Base-by-base conservation (phyloP, 2,329 filamentous ascomycete species). In the Diaporthe citriasiana region DNA sequence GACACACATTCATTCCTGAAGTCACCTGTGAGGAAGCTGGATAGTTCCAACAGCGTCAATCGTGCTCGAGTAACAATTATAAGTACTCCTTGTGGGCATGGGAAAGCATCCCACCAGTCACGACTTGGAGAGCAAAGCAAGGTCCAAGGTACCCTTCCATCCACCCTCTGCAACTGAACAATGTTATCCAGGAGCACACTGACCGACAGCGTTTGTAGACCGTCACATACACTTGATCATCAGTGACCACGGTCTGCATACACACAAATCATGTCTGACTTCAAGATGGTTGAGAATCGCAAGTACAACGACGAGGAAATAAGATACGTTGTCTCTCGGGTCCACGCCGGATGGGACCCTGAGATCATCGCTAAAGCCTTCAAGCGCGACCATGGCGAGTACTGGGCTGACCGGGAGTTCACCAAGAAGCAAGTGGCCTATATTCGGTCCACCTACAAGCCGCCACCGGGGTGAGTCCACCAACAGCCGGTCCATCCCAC, bases 291-390 rank as follows among this genome's bases (percentile, higher is more conserved):
- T 7, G 70, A 72, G 40, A 66, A 66, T 25, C 70, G 73, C 38
- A 76, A 76, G n/a, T 76, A 76, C 63, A 56, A 55, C n/a, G 17
- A 51, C 15, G 56, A 53, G 40, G 74, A 76, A 51, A 72, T 74
- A 40, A 27, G 71, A 3, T 76, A 74, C 45, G 73, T 76, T 19
- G 30, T 72, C 27, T 47, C 63, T 6, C 74, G 74, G 3, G 17
- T 59, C 45, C 38, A 42, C 27, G 70, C 72, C 3, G 27, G 25
- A 4, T 76, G 74, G 74, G 33, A 38, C 13, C 27, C 38, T 45
- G 45, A 47, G 1, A 57, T 40, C 38, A 72, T 75, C n/a, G 74
- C 74, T 25, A 71, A 65, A 38, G 53, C 72, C 5, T 75, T 75
- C 72, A 74, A 74, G 55, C 51, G 25, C 15, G 72, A 75, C 51